Conservation (phyloP, 495 filamentous ascomycete genomes). For the Neurospora intermedia region DNA sequence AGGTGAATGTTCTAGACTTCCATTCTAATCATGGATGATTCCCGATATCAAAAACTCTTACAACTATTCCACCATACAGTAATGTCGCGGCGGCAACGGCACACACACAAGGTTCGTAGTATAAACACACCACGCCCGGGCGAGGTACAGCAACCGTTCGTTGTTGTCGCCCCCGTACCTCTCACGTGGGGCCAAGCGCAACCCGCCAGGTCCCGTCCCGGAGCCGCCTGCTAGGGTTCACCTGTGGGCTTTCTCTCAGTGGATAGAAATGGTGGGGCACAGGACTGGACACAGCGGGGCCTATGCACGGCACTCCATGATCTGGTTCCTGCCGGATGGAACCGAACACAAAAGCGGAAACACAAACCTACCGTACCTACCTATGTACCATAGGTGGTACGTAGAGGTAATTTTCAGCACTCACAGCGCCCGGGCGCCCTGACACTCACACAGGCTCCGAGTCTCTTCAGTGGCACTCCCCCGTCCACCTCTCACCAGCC, state of each 20-base stretch:
- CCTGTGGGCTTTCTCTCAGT: background rate
- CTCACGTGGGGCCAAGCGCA: background rate
- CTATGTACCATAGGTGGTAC: too few species aligned
- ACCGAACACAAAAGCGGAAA: conserved; percentile 3
- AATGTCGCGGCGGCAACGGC: too few species aligned
- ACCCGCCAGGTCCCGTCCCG: background rate
- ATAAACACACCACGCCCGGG: too few species aligned
- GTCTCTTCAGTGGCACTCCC: background rate
- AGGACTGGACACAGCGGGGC: background rate
- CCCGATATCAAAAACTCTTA: background rate
- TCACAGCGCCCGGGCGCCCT: background rate
- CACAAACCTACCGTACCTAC: too few species aligned
- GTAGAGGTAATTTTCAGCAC: background rate
- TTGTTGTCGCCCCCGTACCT: background rate
- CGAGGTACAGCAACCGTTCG: too few species aligned
- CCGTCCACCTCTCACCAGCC: too few species aligned
- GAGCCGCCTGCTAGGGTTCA: background rate
- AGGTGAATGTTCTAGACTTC: background rate
- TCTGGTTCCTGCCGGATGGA: conserved; percentile 10
- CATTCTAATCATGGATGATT: background rate
- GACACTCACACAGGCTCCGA: background rate
- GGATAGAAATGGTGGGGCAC: background rate
- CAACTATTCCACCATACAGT: background rate
- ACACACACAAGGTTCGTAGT: too few species aligned
- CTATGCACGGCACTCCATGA: background rate